Conservation (phyloP, 228 moss, liverwort and hornwort genomes). For the Sphagnum fallax region DNA sequence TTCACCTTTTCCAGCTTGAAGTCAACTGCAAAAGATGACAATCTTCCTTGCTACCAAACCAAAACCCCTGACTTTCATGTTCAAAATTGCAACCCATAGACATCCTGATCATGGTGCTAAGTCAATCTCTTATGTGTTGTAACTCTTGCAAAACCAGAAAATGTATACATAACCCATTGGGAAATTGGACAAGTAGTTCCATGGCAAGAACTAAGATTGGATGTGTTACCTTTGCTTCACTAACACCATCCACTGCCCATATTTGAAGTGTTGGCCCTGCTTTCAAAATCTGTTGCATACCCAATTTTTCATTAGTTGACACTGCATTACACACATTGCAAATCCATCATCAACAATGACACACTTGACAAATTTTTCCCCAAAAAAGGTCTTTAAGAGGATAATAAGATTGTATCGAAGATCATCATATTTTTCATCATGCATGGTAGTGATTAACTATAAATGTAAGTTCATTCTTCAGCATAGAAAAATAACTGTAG, state of each 20-base stretch:
- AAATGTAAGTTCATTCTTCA: too few relatives aligned
- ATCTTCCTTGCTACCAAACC: slow-evolving; percentile 8
- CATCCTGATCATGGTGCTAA: background rate
- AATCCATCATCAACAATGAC: too few relatives aligned
- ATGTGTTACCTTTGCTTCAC: slow-evolving; percentile 14
- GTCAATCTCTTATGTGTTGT: background rate
- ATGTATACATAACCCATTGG: background rate
- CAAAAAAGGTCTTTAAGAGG: too few relatives aligned
- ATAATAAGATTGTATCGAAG: too few relatives aligned
- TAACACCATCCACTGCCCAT: slow-evolving; percentile 34
- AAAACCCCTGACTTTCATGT: background rate
- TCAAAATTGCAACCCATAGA: background rate
- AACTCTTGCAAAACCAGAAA: background rate
- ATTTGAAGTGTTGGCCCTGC: slow-evolving; percentile 50
- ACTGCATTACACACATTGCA: background rate
- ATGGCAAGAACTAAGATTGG: slow-evolving; percentile 10
- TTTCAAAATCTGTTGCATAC: slow-evolving; percentile 29
- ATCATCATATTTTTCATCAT: background rate
- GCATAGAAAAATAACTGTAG: too few relatives aligned
- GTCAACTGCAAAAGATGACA: slow-evolving; percentile 37
- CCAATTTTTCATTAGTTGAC: background rate
- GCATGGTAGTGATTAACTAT: too few relatives aligned
- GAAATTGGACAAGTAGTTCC: too few relatives aligned
- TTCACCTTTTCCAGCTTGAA: slow-evolving; percentile 26
- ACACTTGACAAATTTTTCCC: too few relatives aligned